A percentile compares a stretch with the other conserved stretches of the same genome.
phyloP scores from a whole-genome alignment of 148 eudicot genomes.

The Camellia sinensis region DNA sequence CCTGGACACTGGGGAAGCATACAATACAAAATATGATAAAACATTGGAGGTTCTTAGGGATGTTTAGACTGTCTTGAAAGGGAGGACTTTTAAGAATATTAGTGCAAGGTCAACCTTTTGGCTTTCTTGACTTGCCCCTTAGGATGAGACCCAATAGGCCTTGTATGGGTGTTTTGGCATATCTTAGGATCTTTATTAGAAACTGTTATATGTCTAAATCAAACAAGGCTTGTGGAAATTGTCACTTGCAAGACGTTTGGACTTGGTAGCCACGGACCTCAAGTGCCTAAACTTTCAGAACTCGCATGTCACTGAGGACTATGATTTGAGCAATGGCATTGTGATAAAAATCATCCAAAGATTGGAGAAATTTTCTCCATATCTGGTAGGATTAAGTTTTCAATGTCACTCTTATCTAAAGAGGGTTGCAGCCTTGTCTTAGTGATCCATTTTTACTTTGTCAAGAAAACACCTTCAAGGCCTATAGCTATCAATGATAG shows the following conservation, averaged over 20 bases:
- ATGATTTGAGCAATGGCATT: not conserved
- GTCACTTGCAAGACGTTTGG: conserved; percentile 4
- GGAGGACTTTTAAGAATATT: not conserved
- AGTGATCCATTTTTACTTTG: not conserved
- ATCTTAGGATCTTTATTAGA: not conserved
- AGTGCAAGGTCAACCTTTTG: not conserved
- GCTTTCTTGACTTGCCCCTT: not conserved
- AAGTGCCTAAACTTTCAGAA: not conserved
- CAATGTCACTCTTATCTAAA: not conserved
- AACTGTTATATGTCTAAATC: not conserved
- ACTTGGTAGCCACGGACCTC: not conserved
- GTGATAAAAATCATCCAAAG: not conserved
- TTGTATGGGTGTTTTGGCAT: not conserved
- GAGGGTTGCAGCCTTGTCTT: not conserved
- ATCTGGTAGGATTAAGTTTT: not conserved
- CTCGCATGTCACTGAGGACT: not conserved
- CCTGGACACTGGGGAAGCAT: not conserved
- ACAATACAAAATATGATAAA: not conserved
- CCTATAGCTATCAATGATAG: not conserved
- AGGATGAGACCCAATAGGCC: not conserved
- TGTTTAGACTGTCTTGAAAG: not conserved
- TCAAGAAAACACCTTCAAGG: not conserved
- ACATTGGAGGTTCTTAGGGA: not conserved
- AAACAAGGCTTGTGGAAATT: not conserved
- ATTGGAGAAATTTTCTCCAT: not conserved